These are phyloP conservation scores for Rhizopogon roseolus DNA, from an alignment of 768 basidiomycete species.

Conservation along the genomic window DNA sequence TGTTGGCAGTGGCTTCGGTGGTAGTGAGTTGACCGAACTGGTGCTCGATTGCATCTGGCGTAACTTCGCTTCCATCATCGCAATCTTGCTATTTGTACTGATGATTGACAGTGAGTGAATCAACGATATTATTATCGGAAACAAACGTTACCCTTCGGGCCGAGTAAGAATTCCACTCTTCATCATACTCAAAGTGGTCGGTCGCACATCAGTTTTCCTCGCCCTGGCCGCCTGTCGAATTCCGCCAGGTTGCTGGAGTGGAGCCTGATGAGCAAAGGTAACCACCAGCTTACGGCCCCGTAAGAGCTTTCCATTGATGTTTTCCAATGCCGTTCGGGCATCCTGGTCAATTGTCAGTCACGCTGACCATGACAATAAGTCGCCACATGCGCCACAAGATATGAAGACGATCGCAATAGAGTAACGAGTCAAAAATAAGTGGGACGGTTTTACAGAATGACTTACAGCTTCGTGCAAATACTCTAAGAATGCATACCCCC, in stretches of 20 bases:
- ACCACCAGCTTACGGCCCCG: conserved; percentile 87
- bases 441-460: conserved; percentile 22
- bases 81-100: conserved; percentile 87
- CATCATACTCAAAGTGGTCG: conserved; percentile 84
- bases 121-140: not conserved
- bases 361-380: not conserved
- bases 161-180: conserved; percentile 60
- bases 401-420: not conserved
- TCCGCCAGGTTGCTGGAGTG: conserved; percentile 26
- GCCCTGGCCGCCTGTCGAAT: conserved; percentile 28
- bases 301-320: conserved; percentile 73
- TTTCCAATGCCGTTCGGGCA: conserved; percentile 69
- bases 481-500: conserved; percentile 95
- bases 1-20: conserved; percentile 14
- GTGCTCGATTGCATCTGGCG: conserved; percentile 59
- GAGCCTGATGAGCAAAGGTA: conserved; percentile 89
- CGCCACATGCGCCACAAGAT: not conserved
- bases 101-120: conserved; percentile 9
- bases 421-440: conserved; percentile 22
- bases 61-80: conserved; percentile 93
- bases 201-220: conserved; percentile 54
- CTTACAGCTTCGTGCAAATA: conserved; percentile 76
- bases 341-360: conserved; percentile 47
- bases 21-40: conserved; percentile 11
- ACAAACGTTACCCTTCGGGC: conserved; percentile 34